Conservation (phyloP, 2,329 filamentous ascomycete genomes). For the Coniochaeta pulveracea region DNA sequence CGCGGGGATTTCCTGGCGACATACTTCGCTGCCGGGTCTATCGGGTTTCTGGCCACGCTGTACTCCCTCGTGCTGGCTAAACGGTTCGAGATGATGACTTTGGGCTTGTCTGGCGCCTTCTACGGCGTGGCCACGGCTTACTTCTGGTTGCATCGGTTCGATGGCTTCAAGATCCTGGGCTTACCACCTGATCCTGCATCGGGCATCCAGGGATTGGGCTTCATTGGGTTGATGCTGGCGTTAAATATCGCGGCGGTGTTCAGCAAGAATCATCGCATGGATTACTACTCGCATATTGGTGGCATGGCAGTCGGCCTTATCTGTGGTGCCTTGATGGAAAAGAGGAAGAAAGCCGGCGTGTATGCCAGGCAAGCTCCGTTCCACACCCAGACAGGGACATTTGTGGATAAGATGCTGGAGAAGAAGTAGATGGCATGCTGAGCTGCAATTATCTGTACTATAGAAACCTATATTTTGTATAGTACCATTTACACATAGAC, state of each 20-base stretch:
- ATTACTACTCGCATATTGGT: constrained; percentile 40
- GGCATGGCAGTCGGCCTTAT: constrained; percentile 36
- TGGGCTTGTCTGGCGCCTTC: constrained; percentile 58
- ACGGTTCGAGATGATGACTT: constrained; percentile 35
- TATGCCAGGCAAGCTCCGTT: constrained; percentile 8
- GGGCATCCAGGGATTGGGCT: constrained; percentile 41
- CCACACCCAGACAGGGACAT: neutral
- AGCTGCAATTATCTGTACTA: too few species aligned
- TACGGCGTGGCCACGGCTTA: constrained; percentile 51
- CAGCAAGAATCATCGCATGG: constrained; percentile 29
- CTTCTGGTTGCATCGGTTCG: constrained; percentile 45
- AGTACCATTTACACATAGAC: too few species aligned
- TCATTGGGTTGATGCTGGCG: constrained; percentile 38
- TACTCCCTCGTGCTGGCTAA: constrained; percentile 32
- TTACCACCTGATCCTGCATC: constrained; percentile 40
- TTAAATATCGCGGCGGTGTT: constrained; percentile 37
- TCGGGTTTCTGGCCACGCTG: constrained; percentile 50
- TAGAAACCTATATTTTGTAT: too few species aligned
- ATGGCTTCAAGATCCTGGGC: constrained; percentile 45
- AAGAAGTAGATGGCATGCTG: neutral
- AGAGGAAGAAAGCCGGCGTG: constrained; percentile 12
- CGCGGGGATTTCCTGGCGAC: constrained; percentile 58
- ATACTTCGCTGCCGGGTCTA: constrained; percentile 46
- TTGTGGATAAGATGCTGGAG: constrained; percentile 1
- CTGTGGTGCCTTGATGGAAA: constrained; percentile 24